Evolutionary conservation across 2,329 filamentous ascomycete species (phyloP), one percentile per base, ranked within the genome.

Genomic region (Neurospora sp.): DNA sequence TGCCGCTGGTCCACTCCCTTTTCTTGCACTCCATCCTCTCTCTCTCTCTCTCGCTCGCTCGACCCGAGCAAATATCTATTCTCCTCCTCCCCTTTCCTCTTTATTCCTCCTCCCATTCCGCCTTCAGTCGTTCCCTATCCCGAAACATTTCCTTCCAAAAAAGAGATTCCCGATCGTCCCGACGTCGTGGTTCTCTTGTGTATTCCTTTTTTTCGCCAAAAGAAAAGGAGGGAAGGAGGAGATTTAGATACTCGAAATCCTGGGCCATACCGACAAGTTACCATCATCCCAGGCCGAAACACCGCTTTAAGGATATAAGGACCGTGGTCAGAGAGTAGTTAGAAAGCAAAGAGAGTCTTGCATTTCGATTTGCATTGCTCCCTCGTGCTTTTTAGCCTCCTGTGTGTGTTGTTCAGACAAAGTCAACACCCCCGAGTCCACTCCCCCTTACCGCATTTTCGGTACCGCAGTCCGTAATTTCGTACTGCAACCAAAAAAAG

Each of bases 91-190:
- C 75, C 77, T 78, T 78, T 74, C 77, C 78, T 77, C 78, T 73
- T 75, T 72, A 71, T 72, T 75, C 74, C 76, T 77, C 76, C 76
- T 78, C 77, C 74, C 23, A 62, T 75, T 78, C 77, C 77, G 77
- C 80, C 81, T 83, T 83, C 83, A 85, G 83, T 85, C 84, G 82
- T 86, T 86, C 82, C 80, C 82, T 84, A 82, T 81, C 81, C 81
- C 81, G 78, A 81, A 79, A 79, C 79, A 79, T 79, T 62, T 80
- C 82, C 81, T 82, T 85, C 84, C 82, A 76, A 76, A 43, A 33
- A 62, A 33, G 52, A 62, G 52, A 62, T 36, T 15, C 46, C 28
- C 52, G 52, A 62, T 62, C 52, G 52, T 62, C 52, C 28, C 52
- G 52, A 62, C 52, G 15, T 62, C 52, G 52, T 62, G 52, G 52